Base-by-base conservation (phyloP, 768 basidiomycete genomes). In the Leccinum boreale region DNA sequence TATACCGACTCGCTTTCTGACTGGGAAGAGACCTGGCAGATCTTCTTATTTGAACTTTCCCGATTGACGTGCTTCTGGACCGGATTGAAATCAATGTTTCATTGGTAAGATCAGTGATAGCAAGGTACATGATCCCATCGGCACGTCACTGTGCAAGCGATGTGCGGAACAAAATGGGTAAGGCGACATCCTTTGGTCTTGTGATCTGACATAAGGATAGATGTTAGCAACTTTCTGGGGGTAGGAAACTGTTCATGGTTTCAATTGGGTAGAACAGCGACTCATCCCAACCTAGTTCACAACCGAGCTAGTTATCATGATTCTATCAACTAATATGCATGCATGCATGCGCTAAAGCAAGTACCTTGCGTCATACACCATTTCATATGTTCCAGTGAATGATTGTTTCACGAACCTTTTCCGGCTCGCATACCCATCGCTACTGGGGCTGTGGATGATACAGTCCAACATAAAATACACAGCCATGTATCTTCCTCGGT, bases 1-100 rank as follows among this genome's bases (percentile, higher is more conserved):
- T 63, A 63, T 61, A 62, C n/a, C 2, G 19, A 36, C 2, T 36
- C 28, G 23, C 21, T 28, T 1, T 48, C 15, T n/a, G n/a, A 24
- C 45, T 29, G 49, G 57, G 47, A 45, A 50, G 47, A 26, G 28
- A 8, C n/a, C 39, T n/a, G 36, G 52, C 39, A 52, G 33, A 31
- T 31, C 29, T 31, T 73, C 5, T 77, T 72, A 26, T 85, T 79
- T n/a, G 71, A 48, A 50, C 26, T n/a, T 10, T 11, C 10, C 72
- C 23, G 75, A 63, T 7, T 67, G 68, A 55, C 78, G 80, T 6
- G 74, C 76, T 24, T 48, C 24, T 26, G 11, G 47, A 17, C 47
- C 17, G 10, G 26, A 10, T 11, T 28, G 47, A 48, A 28, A 48
- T 21, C 10, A 14, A 5, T 17, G 47, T 48, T 48, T 48, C 24